Base-by-base conservation (phyloP, 371 early-diverging fungal species). In the Mortierella sp. region DNA sequence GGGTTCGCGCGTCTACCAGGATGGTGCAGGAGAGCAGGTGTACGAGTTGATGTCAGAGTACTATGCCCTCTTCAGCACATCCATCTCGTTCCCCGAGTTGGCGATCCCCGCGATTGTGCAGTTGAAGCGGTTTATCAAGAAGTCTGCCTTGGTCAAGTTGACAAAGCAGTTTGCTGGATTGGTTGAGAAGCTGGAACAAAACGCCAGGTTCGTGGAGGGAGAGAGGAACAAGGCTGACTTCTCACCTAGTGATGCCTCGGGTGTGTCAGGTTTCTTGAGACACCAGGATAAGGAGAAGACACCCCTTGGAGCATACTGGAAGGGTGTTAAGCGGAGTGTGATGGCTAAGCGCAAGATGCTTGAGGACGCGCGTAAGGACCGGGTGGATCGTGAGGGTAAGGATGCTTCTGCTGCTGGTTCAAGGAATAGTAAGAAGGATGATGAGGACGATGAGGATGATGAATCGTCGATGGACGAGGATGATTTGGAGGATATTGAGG, bases 71-170 rank as follows among this genome's bases (percentile, higher is more conserved):
- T 94, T 91, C 79, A 91, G 93, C 52, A 88, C 89, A 34, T 94
- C 95, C 73, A 96, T 98, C 72, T 92, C 96, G 13, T 99, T 98
- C 92, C 98, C 98, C 16, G 98, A 98, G 80, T 88, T 97, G 82
- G 93, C 90, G 26, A 92, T 95, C 70, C 96, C 97, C 8, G 94
- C 93, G 44, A 92, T 96, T 75, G 87, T 95, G 34, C 92, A 93
- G 91, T 85, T 94, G 77, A 93, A 92, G 78, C 89, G 95, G 55
- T 92, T 91, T 65, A 86, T 91, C 57, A 94, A 94, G 73, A 90
- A 91, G 78, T 90, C 91, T 45, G 89, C 87, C 54, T 92, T 96
- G 87, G 77, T 93, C 58, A 94, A 94, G 77, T 91, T 94, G 70
- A 94, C 94, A 55, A 95, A 95, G 82, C 94, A 95, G 87, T 84